Percentiles rank a stretch among this genome's conserved stretches.
Evolutionary conservation across 2,329 filamentous ascomycete species (phyloP).

Genomic region (Aspergillaceae sp.): DNA sequence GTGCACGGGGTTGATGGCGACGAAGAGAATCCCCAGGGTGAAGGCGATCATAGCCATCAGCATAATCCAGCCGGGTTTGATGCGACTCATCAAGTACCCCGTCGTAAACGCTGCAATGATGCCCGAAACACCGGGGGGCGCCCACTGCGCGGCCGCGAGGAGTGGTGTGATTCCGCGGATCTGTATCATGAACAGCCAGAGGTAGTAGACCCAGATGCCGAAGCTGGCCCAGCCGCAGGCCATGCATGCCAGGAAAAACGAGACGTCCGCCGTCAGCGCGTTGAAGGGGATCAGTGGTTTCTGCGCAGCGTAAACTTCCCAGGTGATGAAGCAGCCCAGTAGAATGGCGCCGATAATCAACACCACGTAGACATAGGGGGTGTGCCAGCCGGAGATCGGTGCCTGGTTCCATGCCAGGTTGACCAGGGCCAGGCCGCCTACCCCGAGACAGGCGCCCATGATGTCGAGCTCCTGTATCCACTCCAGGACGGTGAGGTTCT

Average conservation of each 20-base stretch:
- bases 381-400: constrained; percentile 48
- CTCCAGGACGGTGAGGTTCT: constrained; percentile 1
- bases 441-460: constrained; percentile 36
- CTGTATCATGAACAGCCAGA: constrained; percentile 43
- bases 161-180: constrained; percentile 21
- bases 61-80: constrained; percentile 25
- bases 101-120: constrained; percentile 26
- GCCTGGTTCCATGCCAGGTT: constrained; percentile 60
- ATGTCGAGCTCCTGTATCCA: constrained; percentile 24
- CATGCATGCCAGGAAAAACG: constrained; percentile 49
- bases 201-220: constrained; percentile 46
- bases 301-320: constrained; percentile 35
- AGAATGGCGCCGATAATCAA: constrained; percentile 50
- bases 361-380: constrained; percentile 45
- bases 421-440: constrained; percentile 50
- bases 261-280: constrained; percentile 40
- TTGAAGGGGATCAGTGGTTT: constrained; percentile 49
- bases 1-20: constrained; percentile 28
- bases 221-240: constrained; percentile 48
- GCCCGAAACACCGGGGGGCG: constrained; percentile 19
- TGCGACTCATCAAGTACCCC: constrained; percentile 23
- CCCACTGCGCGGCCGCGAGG: constrained; percentile 18
- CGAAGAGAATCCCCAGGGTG: constrained; percentile 24
- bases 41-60: constrained; percentile 21
- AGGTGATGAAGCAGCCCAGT: constrained; percentile 45